Base-by-base conservation (phyloP, 495 filamentous ascomycete genomes). In the Pyrenula aspistea region DNA sequence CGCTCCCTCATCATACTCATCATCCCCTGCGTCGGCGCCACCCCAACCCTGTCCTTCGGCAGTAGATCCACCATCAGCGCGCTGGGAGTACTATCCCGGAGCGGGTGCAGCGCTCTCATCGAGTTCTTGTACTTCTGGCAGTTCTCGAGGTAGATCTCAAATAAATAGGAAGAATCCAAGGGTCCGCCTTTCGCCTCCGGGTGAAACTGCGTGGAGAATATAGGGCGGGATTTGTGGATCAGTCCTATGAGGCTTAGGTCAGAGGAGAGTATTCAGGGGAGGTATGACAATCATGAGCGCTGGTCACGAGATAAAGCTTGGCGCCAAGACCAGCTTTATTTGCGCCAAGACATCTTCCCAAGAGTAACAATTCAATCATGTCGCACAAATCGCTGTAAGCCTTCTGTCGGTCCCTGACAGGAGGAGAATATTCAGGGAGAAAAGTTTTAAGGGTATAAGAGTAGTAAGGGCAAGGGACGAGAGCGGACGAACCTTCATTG, bases 141-240 rank as follows among this genome's bases (percentile, higher is more conserved):
- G 60, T 85, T 91, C 65, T 93, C 83, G 21, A 98, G 75, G 72
- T 98, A 98, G 74, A 86, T 87, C 71, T 98, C 93, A 67, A 98
- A 98, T 51, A 98, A 80, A 70, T 94, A 97, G 0, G 87, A 79
- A 24, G 87, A 91, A 73, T 98, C 93, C 66, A 94, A 82, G 22
- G 93, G 93, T 55, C 94, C 93, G 49, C 93, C 93, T 73, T 94
- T 93, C 55, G 93, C 94, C 72, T 97, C 93, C 36, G 93, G 93
- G 67, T 98, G 93, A 82, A 97, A 98, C 71, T 97, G 93, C 56
- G 91, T 95, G 59, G 86, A 89, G 80, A 98, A 97, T 68, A 98
- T 98, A 31, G 93, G 94, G 49, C 94, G 88, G 51, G 88, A 87
- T 68, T 86, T 87, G 79, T 97, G 93, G 66, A 96, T 90, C 83